These are phyloP conservation scores for Panellus pusillus DNA, from an alignment of 768 basidiomycete genomes.

Conservation along the genomic window DNA sequence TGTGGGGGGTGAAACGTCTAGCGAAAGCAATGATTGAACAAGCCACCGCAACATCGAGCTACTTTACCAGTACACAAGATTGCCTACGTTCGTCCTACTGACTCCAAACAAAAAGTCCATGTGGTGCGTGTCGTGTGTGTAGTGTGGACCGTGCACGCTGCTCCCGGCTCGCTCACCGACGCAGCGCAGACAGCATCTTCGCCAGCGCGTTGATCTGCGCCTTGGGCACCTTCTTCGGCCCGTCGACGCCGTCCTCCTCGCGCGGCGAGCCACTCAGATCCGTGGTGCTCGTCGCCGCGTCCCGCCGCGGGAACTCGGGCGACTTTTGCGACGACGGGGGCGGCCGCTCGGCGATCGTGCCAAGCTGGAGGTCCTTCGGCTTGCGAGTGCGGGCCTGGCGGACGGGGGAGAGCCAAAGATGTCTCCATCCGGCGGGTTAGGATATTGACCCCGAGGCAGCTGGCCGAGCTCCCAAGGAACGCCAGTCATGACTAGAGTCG, in stretches of 20 bases:
- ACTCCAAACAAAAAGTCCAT: constrained; percentile 25
- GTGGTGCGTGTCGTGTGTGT: constrained; percentile 1
- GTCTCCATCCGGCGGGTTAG: constrained; percentile 56
- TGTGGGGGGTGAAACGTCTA: constrained; percentile 14
- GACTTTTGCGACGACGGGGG: constrained; percentile 38
- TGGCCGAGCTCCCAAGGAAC: constrained; percentile 75
- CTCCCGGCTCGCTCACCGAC: constrained; percentile 48
- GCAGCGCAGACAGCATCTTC: constrained; percentile 86
- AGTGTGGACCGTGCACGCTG: too few relatives aligned
- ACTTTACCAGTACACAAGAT: constrained; percentile 49
- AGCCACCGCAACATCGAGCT: constrained; percentile 46
- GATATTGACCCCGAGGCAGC: constrained; percentile 64
- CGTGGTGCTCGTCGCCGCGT: constrained; percentile 75
- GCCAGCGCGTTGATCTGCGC: constrained; percentile 88
- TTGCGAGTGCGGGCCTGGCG: constrained; percentile 71
- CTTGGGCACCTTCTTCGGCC: constrained; percentile 78
- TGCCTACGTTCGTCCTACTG: constrained; percentile 27
- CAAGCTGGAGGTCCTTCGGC: constrained; percentile 63
- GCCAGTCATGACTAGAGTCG: constrained; percentile 64
- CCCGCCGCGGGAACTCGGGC: constrained; percentile 50
- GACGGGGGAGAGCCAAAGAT: constrained; percentile 60
- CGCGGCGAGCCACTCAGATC: constrained; percentile 49
- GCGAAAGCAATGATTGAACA: constrained; percentile 21
- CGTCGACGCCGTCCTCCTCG: constrained; percentile 47
- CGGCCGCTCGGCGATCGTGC: constrained; percentile 76